These are phyloP conservation scores for Elsinoe perseae DNA, from an alignment of 2,329 filamentous ascomycete species.

Conservation along the genomic window DNA sequence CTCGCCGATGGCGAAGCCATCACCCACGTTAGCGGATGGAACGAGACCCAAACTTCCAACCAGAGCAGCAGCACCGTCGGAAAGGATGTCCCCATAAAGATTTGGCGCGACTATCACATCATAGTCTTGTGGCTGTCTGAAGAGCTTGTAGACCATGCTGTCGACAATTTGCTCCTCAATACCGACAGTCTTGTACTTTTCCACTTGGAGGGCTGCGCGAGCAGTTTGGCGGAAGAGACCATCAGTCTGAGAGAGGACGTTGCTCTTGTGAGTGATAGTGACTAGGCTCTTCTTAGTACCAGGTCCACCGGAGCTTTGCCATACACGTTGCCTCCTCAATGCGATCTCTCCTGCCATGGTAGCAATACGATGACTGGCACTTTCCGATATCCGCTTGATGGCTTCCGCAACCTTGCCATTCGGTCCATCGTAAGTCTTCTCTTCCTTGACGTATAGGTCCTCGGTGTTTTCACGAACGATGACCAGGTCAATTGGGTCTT, in stretches of 20 bases:
- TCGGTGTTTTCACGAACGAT: constrained; percentile 99
- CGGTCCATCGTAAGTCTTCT: constrained; percentile 68
- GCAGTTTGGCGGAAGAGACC: constrained; percentile 84
- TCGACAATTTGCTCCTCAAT: constrained; percentile 98
- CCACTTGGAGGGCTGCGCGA: constrained; percentile 60
- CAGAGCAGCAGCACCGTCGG: constrained; percentile 87
- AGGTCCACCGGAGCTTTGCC: constrained; percentile 50
- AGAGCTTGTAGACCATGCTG: constrained; percentile 99
- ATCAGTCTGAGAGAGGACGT: constrained; percentile 93
- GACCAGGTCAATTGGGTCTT: constrained; percentile 74
- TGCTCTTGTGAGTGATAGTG: constrained; percentile 97
- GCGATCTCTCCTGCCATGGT: constrained; percentile 94
- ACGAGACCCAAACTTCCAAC: constrained; percentile 89
- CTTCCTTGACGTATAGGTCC: constrained; percentile 96
- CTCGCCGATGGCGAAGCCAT: constrained; percentile 92
- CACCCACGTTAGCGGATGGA: constrained; percentile 89
- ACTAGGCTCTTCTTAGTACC: constrained; percentile 62
- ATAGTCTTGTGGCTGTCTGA: constrained; percentile 89
- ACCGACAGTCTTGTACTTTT: constrained; percentile 55
- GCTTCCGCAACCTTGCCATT: constrained; percentile 85
- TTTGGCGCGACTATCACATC: constrained; percentile 98
- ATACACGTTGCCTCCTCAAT: constrained; percentile 72
- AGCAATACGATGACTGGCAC: constrained; percentile 76
- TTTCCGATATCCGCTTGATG: constrained; percentile 91
- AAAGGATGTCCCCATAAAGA: constrained; percentile 94